A percentile compares a stretch with the other conserved stretches of the same genome.
Evolutionary conservation across 1,139 yeast species (phyloP).

Genomic region (Sugiyamaella grinbergsii): DNA sequence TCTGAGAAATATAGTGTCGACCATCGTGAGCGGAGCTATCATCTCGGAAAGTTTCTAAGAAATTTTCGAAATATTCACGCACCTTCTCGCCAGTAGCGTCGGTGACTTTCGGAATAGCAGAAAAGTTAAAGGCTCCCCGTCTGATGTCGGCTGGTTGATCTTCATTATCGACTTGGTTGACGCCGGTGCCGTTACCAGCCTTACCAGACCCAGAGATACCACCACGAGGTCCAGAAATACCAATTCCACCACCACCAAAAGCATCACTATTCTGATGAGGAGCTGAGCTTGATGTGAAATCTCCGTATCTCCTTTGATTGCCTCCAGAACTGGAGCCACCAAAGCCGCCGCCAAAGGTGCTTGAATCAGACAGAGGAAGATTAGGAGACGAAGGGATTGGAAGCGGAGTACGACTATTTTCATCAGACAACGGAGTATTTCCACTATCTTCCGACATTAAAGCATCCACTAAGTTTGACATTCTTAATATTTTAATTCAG

Average conservation of each 20-base stretch:
- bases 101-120: conserved; percentile 72
- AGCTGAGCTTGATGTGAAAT: conserved; percentile 25
- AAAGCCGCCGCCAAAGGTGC: conserved; percentile 13
- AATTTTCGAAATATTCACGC: conserved; percentile 84
- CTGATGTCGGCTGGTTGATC: conserved; percentile 25
- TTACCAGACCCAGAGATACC: conserved; percentile 6
- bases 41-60: conserved; percentile 66
- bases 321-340: conserved; percentile 18
- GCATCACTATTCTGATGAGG: conserved; percentile 24
- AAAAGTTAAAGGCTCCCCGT: conserved; percentile 23
- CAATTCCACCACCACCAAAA: conserved; percentile 15
- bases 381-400: conserved; percentile 26
- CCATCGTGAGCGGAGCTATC: conserved; percentile 44
- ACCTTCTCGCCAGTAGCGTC: conserved; percentile 95
- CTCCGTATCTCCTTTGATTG: conserved; percentile 13
- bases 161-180: conserved; percentile 21
- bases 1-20: conserved; percentile 71
- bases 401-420: conserved; percentile 11
- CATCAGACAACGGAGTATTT: conserved; percentile 12
- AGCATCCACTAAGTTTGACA: conserved; percentile 28
- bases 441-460: conserved; percentile 26
- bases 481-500: no score
- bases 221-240: conserved; percentile 21
- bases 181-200: conserved; percentile 5
- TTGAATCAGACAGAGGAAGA: conserved; percentile 21